These are phyloP conservation scores for Thraustotheca clavata DNA, from an alignment of 352 stramenopile species.

Conservation along the genomic window DNA sequence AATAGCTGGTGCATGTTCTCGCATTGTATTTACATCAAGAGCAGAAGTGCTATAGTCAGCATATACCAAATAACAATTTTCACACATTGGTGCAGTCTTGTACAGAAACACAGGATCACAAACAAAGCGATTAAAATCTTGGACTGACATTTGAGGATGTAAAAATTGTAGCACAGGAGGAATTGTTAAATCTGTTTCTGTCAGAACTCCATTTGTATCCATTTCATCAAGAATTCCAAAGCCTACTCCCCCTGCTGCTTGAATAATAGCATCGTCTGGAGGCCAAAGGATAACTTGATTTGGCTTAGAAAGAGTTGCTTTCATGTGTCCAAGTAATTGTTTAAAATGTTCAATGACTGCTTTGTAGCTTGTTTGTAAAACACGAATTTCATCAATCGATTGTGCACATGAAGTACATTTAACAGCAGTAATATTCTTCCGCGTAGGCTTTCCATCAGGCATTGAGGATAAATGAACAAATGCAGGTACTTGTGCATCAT, in stretches of 20 bases:
- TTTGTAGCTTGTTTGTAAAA: conserved; percentile 89
- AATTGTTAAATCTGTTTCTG: conserved; percentile 63
- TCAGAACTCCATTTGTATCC: conserved; percentile 27
- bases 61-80: conserved; percentile 92
- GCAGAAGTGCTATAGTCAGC: conserved; percentile 74
- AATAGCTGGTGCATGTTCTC: conserved; percentile 51
- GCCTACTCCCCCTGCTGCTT: conserved; percentile 86
- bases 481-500: conserved; percentile 50
- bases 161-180: conserved; percentile 89
- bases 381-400: conserved; percentile 47
- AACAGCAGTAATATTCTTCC: conserved; percentile 25
- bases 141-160: conserved; percentile 74
- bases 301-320: conserved; percentile 36
- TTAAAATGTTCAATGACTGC: conserved; percentile 92
- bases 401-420: conserved; percentile 82
- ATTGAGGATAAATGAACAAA: conserved; percentile 34
- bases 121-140: conserved; percentile 84
- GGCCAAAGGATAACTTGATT: conserved; percentile 83
- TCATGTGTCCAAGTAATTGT: conserved; percentile 56
- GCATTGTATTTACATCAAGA: conserved; percentile 62
- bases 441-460: conserved; percentile 21
- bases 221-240: conserved; percentile 80
- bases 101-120: conserved; percentile 92
- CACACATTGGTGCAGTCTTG: conserved; percentile 87
- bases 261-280: conserved; percentile 76